phyloP scores from a whole-genome alignment of 495 filamentous ascomycete species.

The Neurospora tetrasperma region DNA sequence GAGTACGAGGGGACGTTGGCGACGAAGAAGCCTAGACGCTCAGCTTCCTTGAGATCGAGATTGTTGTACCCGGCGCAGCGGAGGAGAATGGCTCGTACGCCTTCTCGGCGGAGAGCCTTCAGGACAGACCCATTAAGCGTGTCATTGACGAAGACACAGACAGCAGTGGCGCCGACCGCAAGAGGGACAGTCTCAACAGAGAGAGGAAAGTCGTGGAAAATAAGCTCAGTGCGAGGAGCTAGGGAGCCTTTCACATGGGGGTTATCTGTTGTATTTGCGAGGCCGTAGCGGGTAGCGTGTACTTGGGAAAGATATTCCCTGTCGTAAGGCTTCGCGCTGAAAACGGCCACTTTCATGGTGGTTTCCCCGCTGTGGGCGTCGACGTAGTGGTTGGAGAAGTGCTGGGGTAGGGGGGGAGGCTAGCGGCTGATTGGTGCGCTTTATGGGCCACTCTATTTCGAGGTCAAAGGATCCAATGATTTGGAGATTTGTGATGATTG shows the following conservation, averaged over 20 bases:
- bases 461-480: not conserved
- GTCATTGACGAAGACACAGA: slow-evolving; percentile 69
- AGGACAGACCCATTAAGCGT: slow-evolving; percentile 42
- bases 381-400: not conserved
- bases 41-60: slow-evolving; percentile 48
- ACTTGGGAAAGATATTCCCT: slow-evolving; percentile 36
- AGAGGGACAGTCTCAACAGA: slow-evolving; percentile 46
- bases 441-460: not conserved
- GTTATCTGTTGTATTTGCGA: slow-evolving; percentile 12
- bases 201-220: slow-evolving; percentile 48
- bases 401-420: not conserved
- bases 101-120: slow-evolving; percentile 32
- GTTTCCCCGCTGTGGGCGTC: not conserved
- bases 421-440: not conserved
- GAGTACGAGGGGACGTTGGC: slow-evolving; percentile 60
- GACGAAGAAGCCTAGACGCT: slow-evolving; percentile 49
- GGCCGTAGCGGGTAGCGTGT: slow-evolving; percentile 3
- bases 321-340: slow-evolving; percentile 55
- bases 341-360: slow-evolving; percentile 48
- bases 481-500: not conserved
- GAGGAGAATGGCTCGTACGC: slow-evolving; percentile 48
- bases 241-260: not conserved
- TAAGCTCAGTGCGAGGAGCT: slow-evolving; percentile 22
- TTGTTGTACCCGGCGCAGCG: slow-evolving; percentile 67
- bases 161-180: slow-evolving; percentile 42